Conservation (phyloP, 2,329 filamentous ascomycete species). For the Fragosphaeria purpurea region DNA sequence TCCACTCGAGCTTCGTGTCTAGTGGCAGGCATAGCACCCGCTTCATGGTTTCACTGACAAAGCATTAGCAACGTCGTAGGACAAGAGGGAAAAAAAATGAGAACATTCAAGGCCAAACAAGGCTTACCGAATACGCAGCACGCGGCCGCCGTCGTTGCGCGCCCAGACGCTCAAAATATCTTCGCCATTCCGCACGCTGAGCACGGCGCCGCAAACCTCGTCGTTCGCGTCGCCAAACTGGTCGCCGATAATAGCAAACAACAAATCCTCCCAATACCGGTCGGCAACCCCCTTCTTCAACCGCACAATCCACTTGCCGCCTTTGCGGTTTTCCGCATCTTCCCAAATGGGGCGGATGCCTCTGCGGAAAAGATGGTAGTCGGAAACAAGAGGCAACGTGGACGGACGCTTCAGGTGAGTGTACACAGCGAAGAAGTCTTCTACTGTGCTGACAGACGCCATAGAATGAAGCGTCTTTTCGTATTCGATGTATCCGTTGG, state of each 20-base stretch:
- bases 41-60: slow-evolving; percentile 81
- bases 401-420: slow-evolving; percentile 84
- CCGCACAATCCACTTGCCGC: slow-evolving; percentile 94
- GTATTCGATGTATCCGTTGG: slow-evolving; percentile 77
- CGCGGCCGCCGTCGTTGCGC: slow-evolving; percentile 80
- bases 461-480: slow-evolving; percentile 91
- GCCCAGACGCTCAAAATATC: slow-evolving; percentile 98
- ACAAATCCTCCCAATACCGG: slow-evolving; percentile 90
- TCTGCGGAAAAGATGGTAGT: slow-evolving; percentile 97
- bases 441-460: slow-evolving; percentile 68
- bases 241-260: slow-evolving; percentile 84
- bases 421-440: slow-evolving; percentile 89
- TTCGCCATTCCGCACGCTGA: slow-evolving; percentile 90
- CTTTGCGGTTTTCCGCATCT: slow-evolving; percentile 90
- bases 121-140: slow-evolving; percentile 87
- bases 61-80: neutral
- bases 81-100: slow-evolving; percentile 1
- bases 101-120: neutral
- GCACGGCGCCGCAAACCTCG: slow-evolving; percentile 87
- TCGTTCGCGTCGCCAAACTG: slow-evolving; percentile 89
- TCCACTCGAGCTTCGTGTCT: slow-evolving; percentile 89
- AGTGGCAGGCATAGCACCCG: slow-evolving; percentile 74
- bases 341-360: slow-evolving; percentile 97
- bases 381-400: slow-evolving; percentile 77
- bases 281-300: slow-evolving; percentile 96